These are phyloP conservation scores for Dicorynia guianensis DNA, from an alignment of 306 rosid genomes.

Conservation along the genomic window DNA sequence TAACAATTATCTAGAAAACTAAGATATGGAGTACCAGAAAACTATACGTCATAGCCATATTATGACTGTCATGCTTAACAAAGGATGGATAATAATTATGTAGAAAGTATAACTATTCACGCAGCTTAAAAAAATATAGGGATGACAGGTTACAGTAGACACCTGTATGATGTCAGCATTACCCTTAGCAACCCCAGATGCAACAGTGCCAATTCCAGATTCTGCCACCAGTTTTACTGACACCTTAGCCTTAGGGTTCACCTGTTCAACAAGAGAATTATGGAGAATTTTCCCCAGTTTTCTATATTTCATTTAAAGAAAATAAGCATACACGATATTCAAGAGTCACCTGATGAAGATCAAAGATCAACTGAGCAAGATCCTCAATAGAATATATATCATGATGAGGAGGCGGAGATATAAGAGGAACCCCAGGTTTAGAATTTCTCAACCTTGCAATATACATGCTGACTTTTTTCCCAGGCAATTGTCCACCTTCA, in stretches of 20 bases:
- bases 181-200: conserved; percentile 99
- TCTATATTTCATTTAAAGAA: conserved; percentile 32
- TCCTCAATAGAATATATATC: conserved; percentile 99
- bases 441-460: conserved; percentile 98
- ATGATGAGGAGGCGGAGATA: conserved; percentile 99
- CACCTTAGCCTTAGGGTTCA: conserved; percentile 95
- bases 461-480: conserved; percentile 98
- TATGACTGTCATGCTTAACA: conserved; percentile 24
- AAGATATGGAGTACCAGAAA: neutral
- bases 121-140: conserved; percentile 21
- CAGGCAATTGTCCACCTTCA: conserved; percentile 99
- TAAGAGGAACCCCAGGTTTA: conserved; percentile 98
- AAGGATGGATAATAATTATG: conserved; percentile 12
- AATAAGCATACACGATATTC: conserved; percentile 35
- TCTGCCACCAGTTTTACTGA: conserved; percentile 96
- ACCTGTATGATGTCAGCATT: conserved; percentile 99
- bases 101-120: conserved; percentile 17
- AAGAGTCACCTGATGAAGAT: conserved; percentile 93
- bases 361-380: conserved; percentile 97
- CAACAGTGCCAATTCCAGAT: conserved; percentile 99
- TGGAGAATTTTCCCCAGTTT: conserved; percentile 31
- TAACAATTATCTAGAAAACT: no score
- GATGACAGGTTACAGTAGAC: conserved; percentile 39
- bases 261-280: conserved; percentile 64
- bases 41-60: neutral